Evolutionary conservation across 257 asterid genomes (phyloP).

Genomic region (Solanum chaucha): DNA sequence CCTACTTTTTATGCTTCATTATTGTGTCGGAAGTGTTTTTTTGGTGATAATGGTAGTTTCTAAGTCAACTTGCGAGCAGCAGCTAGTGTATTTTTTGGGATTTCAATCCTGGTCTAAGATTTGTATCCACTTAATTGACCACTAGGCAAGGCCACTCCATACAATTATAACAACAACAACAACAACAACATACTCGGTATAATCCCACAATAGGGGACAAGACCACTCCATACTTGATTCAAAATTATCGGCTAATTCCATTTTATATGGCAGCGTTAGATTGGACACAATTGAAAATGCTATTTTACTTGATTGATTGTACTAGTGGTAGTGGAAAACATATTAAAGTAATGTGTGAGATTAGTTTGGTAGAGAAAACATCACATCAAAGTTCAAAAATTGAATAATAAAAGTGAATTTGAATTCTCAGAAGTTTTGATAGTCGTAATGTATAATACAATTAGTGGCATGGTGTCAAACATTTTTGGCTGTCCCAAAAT

Average conservation of each 20-base stretch:
- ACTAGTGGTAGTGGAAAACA: neutral
- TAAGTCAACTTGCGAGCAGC: neutral
- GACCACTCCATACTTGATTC: neutral
- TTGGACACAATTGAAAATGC: neutral
- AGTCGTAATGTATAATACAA: neutral
- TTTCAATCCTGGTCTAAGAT: neutral
- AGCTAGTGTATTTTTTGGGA: neutral
- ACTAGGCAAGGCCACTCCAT: neutral
- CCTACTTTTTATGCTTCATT: neutral
- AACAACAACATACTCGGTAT: neutral
- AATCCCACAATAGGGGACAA: neutral
- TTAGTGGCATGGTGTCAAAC: neutral
- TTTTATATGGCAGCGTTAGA: neutral
- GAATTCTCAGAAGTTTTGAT: neutral
- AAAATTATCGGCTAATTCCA: neutral
- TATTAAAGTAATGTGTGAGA: neutral
- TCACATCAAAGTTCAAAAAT: neutral
- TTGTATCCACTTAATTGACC: neutral
- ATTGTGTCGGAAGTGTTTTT: neutral
- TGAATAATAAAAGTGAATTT: neutral
- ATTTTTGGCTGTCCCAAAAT: neutral
- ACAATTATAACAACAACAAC: neutral
- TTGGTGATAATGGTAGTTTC: neutral
- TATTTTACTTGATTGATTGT: neutral
- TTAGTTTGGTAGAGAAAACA: neutral